These are phyloP conservation scores for Saksenaea vasiformis DNA, from an alignment of 371 early-diverging fungal genomes.

Conservation along the genomic window DNA sequence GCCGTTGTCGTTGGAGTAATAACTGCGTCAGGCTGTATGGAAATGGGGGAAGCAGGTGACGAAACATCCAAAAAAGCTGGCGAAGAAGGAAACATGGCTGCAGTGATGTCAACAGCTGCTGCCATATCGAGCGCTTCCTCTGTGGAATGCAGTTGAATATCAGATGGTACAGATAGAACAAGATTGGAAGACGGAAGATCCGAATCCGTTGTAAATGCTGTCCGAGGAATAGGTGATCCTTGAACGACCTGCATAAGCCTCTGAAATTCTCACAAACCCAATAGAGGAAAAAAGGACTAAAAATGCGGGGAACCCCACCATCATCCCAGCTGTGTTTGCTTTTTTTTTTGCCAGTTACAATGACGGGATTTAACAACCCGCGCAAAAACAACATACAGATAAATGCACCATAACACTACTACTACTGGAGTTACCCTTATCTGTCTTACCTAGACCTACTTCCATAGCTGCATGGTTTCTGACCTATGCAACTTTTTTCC, in stretches of 20 bases:
- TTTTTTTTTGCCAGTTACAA: too few species aligned
- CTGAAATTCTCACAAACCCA: background rate
- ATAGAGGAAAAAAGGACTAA: background rate
- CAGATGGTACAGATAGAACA: background rate
- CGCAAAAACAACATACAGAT: background rate
- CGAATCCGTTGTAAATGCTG: background rate
- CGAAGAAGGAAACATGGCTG: background rate
- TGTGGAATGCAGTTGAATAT: background rate
- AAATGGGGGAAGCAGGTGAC: background rate
- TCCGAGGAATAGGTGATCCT: background rate
- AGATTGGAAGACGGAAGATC: background rate
- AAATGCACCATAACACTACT: background rate
- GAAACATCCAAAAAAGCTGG: background rate
- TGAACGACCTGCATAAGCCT: constrained; percentile 5
- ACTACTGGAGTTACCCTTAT: too few species aligned
- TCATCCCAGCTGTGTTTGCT: background rate
- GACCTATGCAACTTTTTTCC: too few species aligned
- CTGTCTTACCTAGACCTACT: too few species aligned
- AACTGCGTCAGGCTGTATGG: background rate
- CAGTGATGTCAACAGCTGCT: background rate
- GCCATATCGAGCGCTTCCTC: background rate
- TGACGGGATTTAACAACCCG: too few species aligned
- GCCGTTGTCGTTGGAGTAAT: background rate
- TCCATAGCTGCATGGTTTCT: too few species aligned
- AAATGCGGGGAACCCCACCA: background rate